Conservation (phyloP, 495 filamentous ascomycete species). For the Hypoxylon cercidicola region DNA sequence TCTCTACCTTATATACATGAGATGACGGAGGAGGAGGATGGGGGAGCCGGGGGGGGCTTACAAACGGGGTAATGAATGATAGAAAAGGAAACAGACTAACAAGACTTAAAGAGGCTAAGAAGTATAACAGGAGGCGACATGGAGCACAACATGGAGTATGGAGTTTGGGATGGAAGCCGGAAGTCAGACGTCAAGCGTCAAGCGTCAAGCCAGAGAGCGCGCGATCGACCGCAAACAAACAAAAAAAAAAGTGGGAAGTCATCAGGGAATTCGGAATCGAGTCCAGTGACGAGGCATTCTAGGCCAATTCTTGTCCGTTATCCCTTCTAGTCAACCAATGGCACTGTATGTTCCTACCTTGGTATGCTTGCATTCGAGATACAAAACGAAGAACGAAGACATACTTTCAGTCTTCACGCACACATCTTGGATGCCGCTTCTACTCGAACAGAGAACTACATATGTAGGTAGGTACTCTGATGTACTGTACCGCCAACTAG, state of each 20-base stretch:
- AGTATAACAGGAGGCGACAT: slow-evolving; percentile 1
- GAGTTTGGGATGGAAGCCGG: background rate
- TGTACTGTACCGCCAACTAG: slow-evolving; percentile 22
- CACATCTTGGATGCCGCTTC: background rate
- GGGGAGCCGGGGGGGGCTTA: too few species aligned
- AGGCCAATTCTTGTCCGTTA: background rate
- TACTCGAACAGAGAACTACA: slow-evolving; percentile 1
- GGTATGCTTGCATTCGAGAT: too few species aligned
- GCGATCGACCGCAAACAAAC: slow-evolving; percentile 28
- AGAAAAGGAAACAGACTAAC: slow-evolving; percentile 4
- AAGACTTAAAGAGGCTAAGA: background rate
- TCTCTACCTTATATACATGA: slow-evolving; percentile 38
- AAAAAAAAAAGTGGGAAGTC: slow-evolving; percentile 36
- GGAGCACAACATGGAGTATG: slow-evolving; percentile 1
- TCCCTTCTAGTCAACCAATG: slow-evolving; percentile 4
- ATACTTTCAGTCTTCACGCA: too few species aligned
- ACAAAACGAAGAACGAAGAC: too few species aligned
- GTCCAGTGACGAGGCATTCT: slow-evolving; percentile 17
- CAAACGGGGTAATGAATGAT: slow-evolving; percentile 17
- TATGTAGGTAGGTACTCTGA: too few species aligned
- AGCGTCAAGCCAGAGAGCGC: slow-evolving; percentile 6
- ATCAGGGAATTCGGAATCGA: slow-evolving; percentile 30
- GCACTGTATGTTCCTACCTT: too few species aligned
- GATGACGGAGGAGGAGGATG: slow-evolving; percentile 19
- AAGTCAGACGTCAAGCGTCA: background rate